A percentile compares a stretch with the other conserved stretches of the same genome.
phyloP scores from a whole-genome alignment of 345 rosid genomes.

The Eucalyptus dawsonii region DNA sequence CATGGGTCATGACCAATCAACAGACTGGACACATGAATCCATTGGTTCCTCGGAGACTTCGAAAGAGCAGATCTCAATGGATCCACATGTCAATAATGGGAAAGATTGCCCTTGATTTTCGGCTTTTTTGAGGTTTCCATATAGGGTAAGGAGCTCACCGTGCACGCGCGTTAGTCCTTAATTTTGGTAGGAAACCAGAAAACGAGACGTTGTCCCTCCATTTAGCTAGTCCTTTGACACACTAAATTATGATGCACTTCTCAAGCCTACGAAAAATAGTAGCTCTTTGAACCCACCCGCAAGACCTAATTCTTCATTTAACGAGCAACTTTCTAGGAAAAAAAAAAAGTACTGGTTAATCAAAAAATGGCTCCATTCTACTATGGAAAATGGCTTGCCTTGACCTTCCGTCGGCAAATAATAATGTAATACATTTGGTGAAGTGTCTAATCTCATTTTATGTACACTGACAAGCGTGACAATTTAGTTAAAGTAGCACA shows the following conservation, averaged over 20 bases:
- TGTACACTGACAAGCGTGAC: neutral
- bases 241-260: neutral
- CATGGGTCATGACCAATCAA: neutral
- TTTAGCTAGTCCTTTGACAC: neutral
- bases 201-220: neutral
- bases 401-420: neutral
- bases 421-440: neutral
- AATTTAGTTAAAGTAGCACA: neutral
- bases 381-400: neutral
- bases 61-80: neutral
- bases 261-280: neutral
- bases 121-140: neutral
- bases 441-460: neutral
- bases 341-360: neutral
- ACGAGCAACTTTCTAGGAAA: neutral
- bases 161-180: neutral
- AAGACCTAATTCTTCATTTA: neutral
- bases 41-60: neutral
- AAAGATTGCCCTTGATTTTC: neutral
- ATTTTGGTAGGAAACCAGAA: neutral
- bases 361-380: neutral
- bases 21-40: neutral
- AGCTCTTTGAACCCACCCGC: neutral
- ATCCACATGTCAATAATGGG: neutral
- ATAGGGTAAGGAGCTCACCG: neutral